A percentile compares a stretch with the other conserved stretches of the same genome.
Conservation (phyloP, 2,329 filamentous ascomycete genomes). For the Penicillium fuscoglaucum region DNA sequence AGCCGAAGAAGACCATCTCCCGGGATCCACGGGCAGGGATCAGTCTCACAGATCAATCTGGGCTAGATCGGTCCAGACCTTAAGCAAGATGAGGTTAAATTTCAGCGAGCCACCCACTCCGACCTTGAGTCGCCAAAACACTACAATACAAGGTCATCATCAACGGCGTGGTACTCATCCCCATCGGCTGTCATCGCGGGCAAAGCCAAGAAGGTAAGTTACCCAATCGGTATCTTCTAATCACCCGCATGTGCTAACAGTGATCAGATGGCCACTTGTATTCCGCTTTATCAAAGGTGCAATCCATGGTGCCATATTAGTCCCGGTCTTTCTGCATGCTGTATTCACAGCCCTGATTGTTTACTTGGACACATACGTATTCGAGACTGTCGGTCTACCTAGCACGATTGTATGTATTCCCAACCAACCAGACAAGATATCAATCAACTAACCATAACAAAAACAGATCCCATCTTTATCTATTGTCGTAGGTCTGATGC, state of each 20-base stretch:
- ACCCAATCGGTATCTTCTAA: background rate
- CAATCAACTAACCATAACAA: slow-evolving; percentile 3
- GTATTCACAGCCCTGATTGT: slow-evolving; percentile 60
- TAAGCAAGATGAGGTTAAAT: slow-evolving; percentile 28
- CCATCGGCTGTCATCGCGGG: slow-evolving; percentile 33
- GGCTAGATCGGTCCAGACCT: background rate
- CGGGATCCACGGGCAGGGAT: background rate
- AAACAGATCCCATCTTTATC: slow-evolving; percentile 59
- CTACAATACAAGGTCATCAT: slow-evolving; percentile 22
- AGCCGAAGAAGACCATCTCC: background rate
- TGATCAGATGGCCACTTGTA: slow-evolving; percentile 60
- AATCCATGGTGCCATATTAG: slow-evolving; percentile 59
- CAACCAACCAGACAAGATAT: background rate
- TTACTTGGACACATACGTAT: slow-evolving; percentile 56
- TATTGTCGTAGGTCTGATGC: slow-evolving; percentile 67
- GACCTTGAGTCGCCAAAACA: slow-evolving; percentile 34
- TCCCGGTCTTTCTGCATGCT: slow-evolving; percentile 59
- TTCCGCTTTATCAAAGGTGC: slow-evolving; percentile 65
- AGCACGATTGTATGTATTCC: slow-evolving; percentile 53
- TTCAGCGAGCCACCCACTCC: slow-evolving; percentile 35
- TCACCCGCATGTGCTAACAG: slow-evolving; percentile 1
- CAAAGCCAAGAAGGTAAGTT: slow-evolving; percentile 34
- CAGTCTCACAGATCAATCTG: background rate
- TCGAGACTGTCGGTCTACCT: slow-evolving; percentile 56
- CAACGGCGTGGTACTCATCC: slow-evolving; percentile 29